Conservation (phyloP, 768 basidiomycete species). For the Amylocystis lapponica region DNA sequence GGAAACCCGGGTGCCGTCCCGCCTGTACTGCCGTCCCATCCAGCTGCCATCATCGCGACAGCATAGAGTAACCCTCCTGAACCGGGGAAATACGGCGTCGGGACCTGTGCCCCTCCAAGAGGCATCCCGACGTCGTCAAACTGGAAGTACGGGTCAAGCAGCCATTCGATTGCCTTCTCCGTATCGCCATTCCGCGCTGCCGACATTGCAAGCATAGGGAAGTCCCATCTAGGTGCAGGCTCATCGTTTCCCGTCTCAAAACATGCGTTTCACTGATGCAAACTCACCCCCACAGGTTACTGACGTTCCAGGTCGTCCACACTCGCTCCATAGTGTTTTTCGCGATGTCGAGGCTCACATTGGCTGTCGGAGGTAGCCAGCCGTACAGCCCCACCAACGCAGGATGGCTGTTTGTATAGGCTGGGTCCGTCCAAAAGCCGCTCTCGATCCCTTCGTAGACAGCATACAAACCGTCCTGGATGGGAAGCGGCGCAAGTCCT, state of each 20-base stretch:
- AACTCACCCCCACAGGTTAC: constrained; percentile 48
- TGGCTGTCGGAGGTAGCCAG: constrained; percentile 49
- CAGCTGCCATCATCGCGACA: constrained; percentile 52
- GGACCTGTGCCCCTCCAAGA: constrained; percentile 45
- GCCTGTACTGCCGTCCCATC: constrained; percentile 45
- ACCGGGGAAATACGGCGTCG: constrained; percentile 57
- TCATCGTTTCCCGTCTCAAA: not conserved
- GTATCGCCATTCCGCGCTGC: constrained; percentile 48
- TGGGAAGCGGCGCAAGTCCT: constrained; percentile 44
- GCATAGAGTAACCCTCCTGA: constrained; percentile 47
- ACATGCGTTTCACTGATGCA: too few relatives aligned
- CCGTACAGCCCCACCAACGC: constrained; percentile 51
- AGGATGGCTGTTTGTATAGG: constrained; percentile 53
- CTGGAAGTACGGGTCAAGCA: constrained; percentile 46
- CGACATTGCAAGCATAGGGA: constrained; percentile 58
- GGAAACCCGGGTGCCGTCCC: constrained; percentile 37
- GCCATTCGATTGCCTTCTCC: constrained; percentile 47
- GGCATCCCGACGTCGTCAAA: constrained; percentile 63
- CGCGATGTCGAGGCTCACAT: constrained; percentile 40
- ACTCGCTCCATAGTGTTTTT: constrained; percentile 48
- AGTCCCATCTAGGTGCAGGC: constrained; percentile 44
- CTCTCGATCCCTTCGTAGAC: constrained; percentile 51
- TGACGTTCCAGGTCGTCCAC: constrained; percentile 48
- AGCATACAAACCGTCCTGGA: constrained; percentile 44
- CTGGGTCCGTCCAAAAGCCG: constrained; percentile 46